These are phyloP conservation scores for bread wheat (Triticum aestivum) DNA, from an alignment of 176 grass and related monocot genomes.

Conservation along the genomic window IWGSC_CS_RefSeq_v2.1 NC_057799.1:564887080-564887579, in stretches of 20 bases:
- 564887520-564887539: not conserved
- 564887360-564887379: constrained; percentile 28
- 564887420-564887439: not conserved
- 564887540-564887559: not conserved
- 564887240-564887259: not conserved
- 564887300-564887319: not conserved
- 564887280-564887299: not conserved
- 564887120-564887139: not conserved
- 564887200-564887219: not conserved
- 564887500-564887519: not conserved
- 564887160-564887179: not conserved
- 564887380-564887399: constrained; percentile 22
- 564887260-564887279: not conserved
- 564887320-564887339: not conserved
- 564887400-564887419: not conserved
- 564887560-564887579: not conserved
- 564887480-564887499: not conserved
- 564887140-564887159: not conserved
- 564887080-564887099: not conserved
- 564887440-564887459: not conserved
- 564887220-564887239: not conserved
- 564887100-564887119: not conserved
- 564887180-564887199: constrained; percentile 12
- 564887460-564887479: not conserved
- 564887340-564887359: not conserved